Evolutionary conservation across 352 stramenopile species (phyloP).

Genomic region (Thalassiosira hispida): DNA sequence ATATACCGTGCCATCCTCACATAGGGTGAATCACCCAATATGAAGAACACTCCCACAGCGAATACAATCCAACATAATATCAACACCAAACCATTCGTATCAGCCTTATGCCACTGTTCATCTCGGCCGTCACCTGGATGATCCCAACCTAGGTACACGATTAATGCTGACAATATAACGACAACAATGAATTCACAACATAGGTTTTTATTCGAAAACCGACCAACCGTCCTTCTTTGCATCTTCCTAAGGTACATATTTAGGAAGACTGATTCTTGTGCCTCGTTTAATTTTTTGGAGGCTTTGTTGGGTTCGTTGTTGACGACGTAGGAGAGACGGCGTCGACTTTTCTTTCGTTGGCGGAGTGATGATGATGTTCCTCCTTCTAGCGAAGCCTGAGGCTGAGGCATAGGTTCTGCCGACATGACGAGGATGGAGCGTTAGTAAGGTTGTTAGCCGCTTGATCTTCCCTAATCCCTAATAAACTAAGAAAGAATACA

Average conservation of each 20-base stretch:
- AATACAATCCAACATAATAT: neutral
- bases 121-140: neutral
- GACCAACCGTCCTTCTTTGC: neutral
- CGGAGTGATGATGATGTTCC: neutral
- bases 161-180: neutral
- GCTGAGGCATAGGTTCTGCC: too few relatives aligned
- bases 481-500: too few relatives aligned
- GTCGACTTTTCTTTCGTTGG: neutral
- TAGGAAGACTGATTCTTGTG: neutral
- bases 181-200: neutral
- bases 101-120: neutral
- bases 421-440: too few relatives aligned
- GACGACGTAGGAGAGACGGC: neutral
- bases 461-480: too few relatives aligned
- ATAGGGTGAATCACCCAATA: constrained; percentile 2
- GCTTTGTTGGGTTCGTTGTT: neutral
- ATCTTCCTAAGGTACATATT: neutral
- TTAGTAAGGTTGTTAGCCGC: too few relatives aligned
- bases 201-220: neutral
- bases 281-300: neutral
- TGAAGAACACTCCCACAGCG: neutral
- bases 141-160: neutral
- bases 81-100: neutral
- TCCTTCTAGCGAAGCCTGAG: neutral
- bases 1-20: neutral